Base-by-base conservation (phyloP, 257 asterid genomes). In the Osmanthus fragrans region DNA sequence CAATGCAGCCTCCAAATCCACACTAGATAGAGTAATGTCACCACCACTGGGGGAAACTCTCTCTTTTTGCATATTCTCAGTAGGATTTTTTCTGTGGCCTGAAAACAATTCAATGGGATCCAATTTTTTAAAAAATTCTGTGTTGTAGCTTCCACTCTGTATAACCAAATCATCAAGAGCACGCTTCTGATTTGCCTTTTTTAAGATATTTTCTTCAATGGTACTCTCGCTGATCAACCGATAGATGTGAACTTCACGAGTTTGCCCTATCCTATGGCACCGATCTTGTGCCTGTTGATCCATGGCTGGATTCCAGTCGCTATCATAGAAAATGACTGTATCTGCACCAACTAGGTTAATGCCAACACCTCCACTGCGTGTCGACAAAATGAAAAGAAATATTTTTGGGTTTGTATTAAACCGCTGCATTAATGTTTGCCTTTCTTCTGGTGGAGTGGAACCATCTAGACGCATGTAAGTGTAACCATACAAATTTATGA, bases 271-370 rank as follows among this genome's bases (percentile, higher is more conserved):
- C 83, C 99, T 86, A 86, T 96, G 99, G 83, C 99, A 96, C 76
- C 99, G 90, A 86, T 96, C 99, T 87, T 96, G 99, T 72, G 99
- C 99, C 80, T 96, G 99, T 79, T 93, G 98, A 90, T 96, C 99
- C 99, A 96, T 96, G 70, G 99, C 99, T 66, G 99, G 99, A 88
- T 96, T 96, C 99, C 99, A 96, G 90, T 96, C 99, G 82, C 99
- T 96, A 72, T 96, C 99, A 76, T 96, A 96, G 84, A 93, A 96
- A 78, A 96, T 96, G 16, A 93, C 99, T 39, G 98, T 96, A 85
- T 93, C 99, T 54, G 99, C 99, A 73, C 99, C 99, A 64, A 96
- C 97, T 78, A 96, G 89, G 82, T 96, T 96, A 83, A 96, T 90
- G 84, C 99, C 99, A 78, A 96, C 99, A 81, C 98, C 99, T 74